Evolutionary conservation across 1,139 yeast genomes (phyloP), one percentile per base, ranked within the genome.

Genomic region (Pichia norvegensis): DNA sequence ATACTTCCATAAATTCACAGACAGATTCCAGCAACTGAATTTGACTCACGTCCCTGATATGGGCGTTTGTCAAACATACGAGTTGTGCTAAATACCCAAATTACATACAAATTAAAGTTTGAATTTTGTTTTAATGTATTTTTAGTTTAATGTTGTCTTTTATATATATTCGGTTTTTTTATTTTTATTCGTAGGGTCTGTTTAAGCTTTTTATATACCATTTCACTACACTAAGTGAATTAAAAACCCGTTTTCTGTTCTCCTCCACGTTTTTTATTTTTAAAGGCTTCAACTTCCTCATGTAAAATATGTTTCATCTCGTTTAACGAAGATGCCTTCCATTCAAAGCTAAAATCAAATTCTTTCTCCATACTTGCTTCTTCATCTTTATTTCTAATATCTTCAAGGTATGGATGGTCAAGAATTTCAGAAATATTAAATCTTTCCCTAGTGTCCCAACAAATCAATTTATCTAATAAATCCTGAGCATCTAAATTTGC

Each of bases 1-100:
- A 46, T 90, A 90, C 63, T 88, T 79, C 66, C 95, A 87, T 61
- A 76, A 77, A 56, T 71, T 75, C 29, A 81, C 92, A 2, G 95
- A 85, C 54, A 81, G 76, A 62, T 85, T 82, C 58, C 96, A 88
- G 59, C 81, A 77, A 55, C 63, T 79, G 51, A 81, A 75, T 46
- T 62, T 79, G 39, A 62, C 71, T 20, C 78, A 76, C 48, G 66
- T 69, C 14, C 64, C 68, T 7, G 69, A 68, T 50, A 57, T 62
- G 7, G 76, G 75, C 4, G 55, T 63, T 19, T 58, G 60, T 43
- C 62, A 67, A 5, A 54, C 62, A 11, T 73, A 65, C 55, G 69
- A 68, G 42, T 72, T 57, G 39, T 52, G 56, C n/a, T 55, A 52
- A 53, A 27, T 27, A 27, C 14, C 14, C 14, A 4, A 11, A 13